phyloP scores from a whole-genome alignment of 768 basidiomycete species.

The Filobasidium wieringae region DNA sequence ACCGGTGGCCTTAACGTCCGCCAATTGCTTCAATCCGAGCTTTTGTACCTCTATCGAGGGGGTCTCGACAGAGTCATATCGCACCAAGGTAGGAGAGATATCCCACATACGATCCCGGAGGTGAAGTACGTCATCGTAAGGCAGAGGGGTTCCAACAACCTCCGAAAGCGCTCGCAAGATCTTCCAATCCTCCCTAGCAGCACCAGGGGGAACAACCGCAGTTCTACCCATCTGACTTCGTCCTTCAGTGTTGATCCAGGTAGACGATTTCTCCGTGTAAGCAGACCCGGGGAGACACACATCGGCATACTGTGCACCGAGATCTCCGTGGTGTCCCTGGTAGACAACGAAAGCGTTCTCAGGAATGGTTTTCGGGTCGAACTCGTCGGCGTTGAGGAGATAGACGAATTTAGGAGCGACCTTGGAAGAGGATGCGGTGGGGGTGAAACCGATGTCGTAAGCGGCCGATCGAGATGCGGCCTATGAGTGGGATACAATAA shows the following conservation, averaged over 20 bases:
- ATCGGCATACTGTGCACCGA: slow-evolving; percentile 93
- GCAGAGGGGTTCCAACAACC: slow-evolving; percentile 62
- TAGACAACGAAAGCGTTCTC: slow-evolving; percentile 92
- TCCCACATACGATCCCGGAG: slow-evolving; percentile 94
- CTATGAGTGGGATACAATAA: slow-evolving; percentile 40
- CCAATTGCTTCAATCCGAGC: slow-evolving; percentile 56
- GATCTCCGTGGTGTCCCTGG: slow-evolving; percentile 95
- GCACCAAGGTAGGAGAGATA: slow-evolving; percentile 74
- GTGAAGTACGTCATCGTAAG: slow-evolving; percentile 74
- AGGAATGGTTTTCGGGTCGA: slow-evolving; percentile 78
- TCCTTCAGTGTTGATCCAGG: slow-evolving; percentile 97
- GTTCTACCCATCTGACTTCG: slow-evolving; percentile 78
- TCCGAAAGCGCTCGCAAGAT: slow-evolving; percentile 85
- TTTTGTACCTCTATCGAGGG: slow-evolving; percentile 62
- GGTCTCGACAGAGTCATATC: slow-evolving; percentile 68
- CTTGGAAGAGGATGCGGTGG: slow-evolving; percentile 62
- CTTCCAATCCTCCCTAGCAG: slow-evolving; percentile 94
- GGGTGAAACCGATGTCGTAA: slow-evolving; percentile 87
- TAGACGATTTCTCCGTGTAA: slow-evolving; percentile 80
- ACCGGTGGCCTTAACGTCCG: slow-evolving; percentile 44
- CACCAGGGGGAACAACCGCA: slow-evolving; percentile 89
- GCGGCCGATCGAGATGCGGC: slow-evolving; percentile 83
- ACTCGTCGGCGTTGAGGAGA: slow-evolving; percentile 88
- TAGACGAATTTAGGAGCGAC: slow-evolving; percentile 88
- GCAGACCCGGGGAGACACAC: slow-evolving; percentile 85